These are phyloP conservation scores for Umbilicaria muhlenbergii DNA, from an alignment of 495 filamentous ascomycete species.

Conservation along the genomic window DNA sequence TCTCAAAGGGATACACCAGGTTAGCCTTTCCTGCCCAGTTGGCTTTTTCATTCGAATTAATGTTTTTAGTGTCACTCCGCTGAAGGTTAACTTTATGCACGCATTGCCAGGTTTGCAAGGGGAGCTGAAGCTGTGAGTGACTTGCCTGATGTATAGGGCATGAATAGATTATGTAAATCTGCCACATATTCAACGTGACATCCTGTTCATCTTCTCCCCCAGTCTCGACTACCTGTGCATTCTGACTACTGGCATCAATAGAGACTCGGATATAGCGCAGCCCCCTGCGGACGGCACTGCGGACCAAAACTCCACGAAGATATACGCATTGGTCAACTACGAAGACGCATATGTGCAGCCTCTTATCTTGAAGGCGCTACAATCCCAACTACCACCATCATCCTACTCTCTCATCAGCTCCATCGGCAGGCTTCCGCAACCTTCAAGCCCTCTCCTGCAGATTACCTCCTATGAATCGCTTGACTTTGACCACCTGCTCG, in stretches of 20 bases:
- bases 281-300: neutral
- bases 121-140: conserved; percentile 85
- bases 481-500: conserved; percentile 58
- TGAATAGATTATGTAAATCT: conserved; percentile 19
- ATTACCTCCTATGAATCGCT: conserved; percentile 76
- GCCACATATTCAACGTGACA: conserved; percentile 7
- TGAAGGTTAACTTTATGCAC: conserved; percentile 88
- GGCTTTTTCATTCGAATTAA: conserved; percentile 7
- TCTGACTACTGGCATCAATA: conserved; percentile 2
- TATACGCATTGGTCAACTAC: conserved; percentile 69
- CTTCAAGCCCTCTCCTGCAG: conserved; percentile 46
- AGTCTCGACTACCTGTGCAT: conserved; percentile 4
- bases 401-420: conserved; percentile 29
- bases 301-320: conserved; percentile 7
- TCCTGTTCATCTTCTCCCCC: conserved; percentile 5
- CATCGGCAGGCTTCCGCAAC: conserved; percentile 25
- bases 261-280: conserved; percentile 1
- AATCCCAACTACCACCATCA: conserved; percentile 36
- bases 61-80: conserved; percentile 58
- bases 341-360: conserved; percentile 76
- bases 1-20: conserved; percentile 81
- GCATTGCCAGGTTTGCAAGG: conserved; percentile 41
- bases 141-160: conserved; percentile 17
- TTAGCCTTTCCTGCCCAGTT: conserved; percentile 23
- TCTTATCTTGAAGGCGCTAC: conserved; percentile 57